Base-by-base conservation (phyloP, 306 rosid species). In the Begonia masoniana region DNA sequence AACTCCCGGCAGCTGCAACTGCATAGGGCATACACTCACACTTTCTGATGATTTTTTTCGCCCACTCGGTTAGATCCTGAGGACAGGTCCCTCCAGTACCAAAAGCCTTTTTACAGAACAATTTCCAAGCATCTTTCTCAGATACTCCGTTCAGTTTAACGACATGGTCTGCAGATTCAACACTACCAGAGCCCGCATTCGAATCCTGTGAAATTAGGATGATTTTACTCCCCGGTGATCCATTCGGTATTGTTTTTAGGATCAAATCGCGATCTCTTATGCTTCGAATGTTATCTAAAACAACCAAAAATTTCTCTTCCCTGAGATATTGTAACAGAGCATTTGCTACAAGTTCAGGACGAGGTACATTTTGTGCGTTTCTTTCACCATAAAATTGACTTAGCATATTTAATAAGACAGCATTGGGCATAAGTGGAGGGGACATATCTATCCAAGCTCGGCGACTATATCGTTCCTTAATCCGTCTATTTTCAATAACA, bases 391-490 rank as follows among this genome's bases (percentile, higher is more conserved):
- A 43, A 17, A 50, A 36, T 15, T 17, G 14, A 0, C 9, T 16
- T 13, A 36, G 43, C 16, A 60, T 9, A 26, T 15, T n/a, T 16
- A 8, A 12, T 35, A 60, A 19, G 41, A 60, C 47, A 46, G 50
- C 49, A 17, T 35, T 10, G 10, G 10, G 56, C 9, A n/a, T 5
- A 8, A 36, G 14, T 16, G 46, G 48, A 13, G 21, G 62, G 1
- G 52, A 15, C 39, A 39, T 48, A 12, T 60, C 47, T 10, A 60
- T 39, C 64, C 64, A 60, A 39, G 57, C 64, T 11, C 19, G 64
- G 50, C 19, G 41, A 41, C 23, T 2, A 41, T 49, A 60, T 36
- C 9, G 42, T 13, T 5, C 39, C 21, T 19, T 47, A 36, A 60
- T 11, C 12, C 0, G 13, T 16, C n/a, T 13, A 39, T 13, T 50